Evolutionary conservation across 306 rosid species (phyloP).

Genomic region (Ceratonia siliqua): DNA sequence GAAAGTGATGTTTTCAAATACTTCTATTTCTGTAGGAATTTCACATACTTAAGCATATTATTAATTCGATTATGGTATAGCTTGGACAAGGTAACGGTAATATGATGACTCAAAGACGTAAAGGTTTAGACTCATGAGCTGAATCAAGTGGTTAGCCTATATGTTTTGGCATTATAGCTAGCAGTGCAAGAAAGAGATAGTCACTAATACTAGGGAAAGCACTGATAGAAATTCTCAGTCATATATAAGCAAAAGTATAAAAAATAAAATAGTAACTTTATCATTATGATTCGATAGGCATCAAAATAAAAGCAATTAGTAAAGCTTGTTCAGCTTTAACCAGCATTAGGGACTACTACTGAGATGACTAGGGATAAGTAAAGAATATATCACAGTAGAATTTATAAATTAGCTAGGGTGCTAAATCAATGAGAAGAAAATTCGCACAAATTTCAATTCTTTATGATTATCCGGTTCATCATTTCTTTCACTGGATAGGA

Average conservation of each 20-base stretch:
- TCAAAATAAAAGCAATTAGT: conserved; percentile 7
- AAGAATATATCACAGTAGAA: background rate
- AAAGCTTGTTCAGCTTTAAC: conserved; percentile 12
- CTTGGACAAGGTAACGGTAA: no score
- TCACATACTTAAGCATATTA: background rate
- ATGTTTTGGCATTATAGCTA: background rate
- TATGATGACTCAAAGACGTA: background rate
- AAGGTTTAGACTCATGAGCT: background rate
- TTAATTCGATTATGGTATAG: no score
- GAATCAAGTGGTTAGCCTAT: background rate
- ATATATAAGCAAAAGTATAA: no score
- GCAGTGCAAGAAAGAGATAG: background rate
- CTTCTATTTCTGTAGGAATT: background rate
- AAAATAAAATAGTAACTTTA: background rate
- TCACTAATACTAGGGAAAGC: background rate
- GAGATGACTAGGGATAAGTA: background rate
- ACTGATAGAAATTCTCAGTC: no score
- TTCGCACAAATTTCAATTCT: background rate
- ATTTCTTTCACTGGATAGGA: background rate
- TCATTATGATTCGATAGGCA: background rate
- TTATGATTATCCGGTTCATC: conserved; percentile 8
- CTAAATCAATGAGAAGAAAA: background rate
- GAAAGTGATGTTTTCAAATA: background rate
- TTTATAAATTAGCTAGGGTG: background rate
- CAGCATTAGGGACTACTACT: background rate